Base-by-base conservation (phyloP, 768 basidiomycete species). In the Boletellus sp. region DNA sequence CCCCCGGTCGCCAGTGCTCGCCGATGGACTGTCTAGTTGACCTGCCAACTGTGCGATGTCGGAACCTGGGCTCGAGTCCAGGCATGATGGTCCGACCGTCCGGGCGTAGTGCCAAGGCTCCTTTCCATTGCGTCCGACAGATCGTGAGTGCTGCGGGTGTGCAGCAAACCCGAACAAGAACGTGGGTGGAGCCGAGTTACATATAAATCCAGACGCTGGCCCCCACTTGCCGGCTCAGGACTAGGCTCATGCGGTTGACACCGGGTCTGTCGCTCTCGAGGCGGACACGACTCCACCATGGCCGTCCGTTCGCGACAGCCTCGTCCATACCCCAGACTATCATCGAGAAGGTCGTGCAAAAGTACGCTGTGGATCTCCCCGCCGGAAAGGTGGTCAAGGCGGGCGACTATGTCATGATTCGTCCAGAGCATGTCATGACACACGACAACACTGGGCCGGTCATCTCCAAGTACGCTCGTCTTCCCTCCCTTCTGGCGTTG, bases 401-500 rank as follows among this genome's bases (percentile, higher is more conserved):
- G 33, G 96, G 95, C 13, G 96, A 99, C 84, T 98, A 98, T 83
- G 94, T 98, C 34, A 99, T 97, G 94, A 96, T 99, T 72, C 83
- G 84, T 36, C 96, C 96, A 20, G 87, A 97, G 66, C 93, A 98
- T 79, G 94, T 97, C 59, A 94, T 94, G 92, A 94, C 91, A 10
- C 93, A 94, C 57, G 96, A 99, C 63, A 98, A 98, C 66, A 99
- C 96, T 12, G 96, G 94, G 0, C 95, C 96, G 7, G 94, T 99
- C 55, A 95, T 99, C 52, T 85, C 89, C 65, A 99, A 98, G 94
- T 94, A 64, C 63, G 87, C 35, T 16, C 33, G 16, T 13, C 9
- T 16, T 12, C 16, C 3, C 19, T 33, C 22, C 6, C 4, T 19
- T 2, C 22, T 8, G 15, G 34, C 26, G n/a, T 19, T 19, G n/a